A percentile compares a stretch with the other conserved stretches of the same genome.
Evolutionary conservation across 768 basidiomycete species (phyloP).

Genomic region (Lactarius vividus): DNA sequence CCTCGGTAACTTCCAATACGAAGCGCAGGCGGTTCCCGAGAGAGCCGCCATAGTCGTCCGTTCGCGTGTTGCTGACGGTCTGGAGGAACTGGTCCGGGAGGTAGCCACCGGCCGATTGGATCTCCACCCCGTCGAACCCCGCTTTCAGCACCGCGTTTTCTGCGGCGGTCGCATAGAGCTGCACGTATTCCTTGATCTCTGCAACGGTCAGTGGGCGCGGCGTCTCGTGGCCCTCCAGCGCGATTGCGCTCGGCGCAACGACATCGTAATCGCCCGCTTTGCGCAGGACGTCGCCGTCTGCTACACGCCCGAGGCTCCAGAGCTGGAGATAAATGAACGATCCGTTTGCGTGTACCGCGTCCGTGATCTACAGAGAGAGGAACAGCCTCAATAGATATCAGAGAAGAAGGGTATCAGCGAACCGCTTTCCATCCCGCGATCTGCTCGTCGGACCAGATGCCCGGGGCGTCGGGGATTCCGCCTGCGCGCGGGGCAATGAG

Average conservation of each 20-base stretch:
- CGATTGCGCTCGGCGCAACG: not conserved
- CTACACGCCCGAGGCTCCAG: slow-evolving; percentile 47
- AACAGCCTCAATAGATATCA: not conserved
- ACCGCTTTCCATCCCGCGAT: slow-evolving; percentile 54
- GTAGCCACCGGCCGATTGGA: slow-evolving; percentile 34
- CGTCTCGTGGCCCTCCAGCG: not conserved
- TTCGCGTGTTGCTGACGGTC: slow-evolving; percentile 38
- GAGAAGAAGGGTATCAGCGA: not conserved
- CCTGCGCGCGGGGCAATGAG: slow-evolving; percentile 49
- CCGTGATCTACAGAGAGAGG: slow-evolving; percentile 24
- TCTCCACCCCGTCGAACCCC: slow-evolving; percentile 34
- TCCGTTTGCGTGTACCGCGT: slow-evolving; percentile 44
- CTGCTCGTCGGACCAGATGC: slow-evolving; percentile 50
- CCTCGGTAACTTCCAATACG: slow-evolving; percentile 39
- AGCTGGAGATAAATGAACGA: slow-evolving; percentile 46
- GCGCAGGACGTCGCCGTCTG: slow-evolving; percentile 15
- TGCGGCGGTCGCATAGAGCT: slow-evolving; percentile 42
- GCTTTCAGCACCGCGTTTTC: slow-evolving; percentile 32
- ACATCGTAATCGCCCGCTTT: not conserved
- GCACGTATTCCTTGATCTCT: slow-evolving; percentile 51
- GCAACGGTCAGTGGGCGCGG: slow-evolving; percentile 45
- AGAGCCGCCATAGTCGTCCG: slow-evolving; percentile 47
- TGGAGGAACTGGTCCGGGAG: slow-evolving; percentile 41
- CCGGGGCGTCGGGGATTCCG: slow-evolving; percentile 42
- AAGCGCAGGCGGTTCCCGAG: slow-evolving; percentile 46